phyloP scores from a whole-genome alignment of 805 yeast genomes.

The Cephaloascus albidus region DNA sequence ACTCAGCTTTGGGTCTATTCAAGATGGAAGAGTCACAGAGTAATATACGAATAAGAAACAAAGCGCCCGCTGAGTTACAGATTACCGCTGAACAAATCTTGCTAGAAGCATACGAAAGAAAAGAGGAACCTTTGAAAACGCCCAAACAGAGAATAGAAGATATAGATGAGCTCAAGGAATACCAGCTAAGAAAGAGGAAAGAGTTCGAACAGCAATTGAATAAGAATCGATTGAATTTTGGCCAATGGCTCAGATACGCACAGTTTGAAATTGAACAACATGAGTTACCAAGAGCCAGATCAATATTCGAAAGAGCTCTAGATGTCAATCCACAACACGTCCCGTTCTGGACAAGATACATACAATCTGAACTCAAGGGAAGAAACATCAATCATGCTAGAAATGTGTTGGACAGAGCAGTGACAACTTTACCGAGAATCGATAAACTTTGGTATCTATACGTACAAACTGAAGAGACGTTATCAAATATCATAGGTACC shows the following conservation, averaged over 20 bases:
- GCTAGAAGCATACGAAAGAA: conserved; percentile 48
- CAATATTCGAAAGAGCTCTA: conserved; percentile 81
- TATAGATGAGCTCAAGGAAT: conserved; percentile 70
- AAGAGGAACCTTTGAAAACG: conserved; percentile 24
- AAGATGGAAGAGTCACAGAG: background rate
- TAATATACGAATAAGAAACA: conserved; percentile 12
- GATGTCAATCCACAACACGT: conserved; percentile 67
- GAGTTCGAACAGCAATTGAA: conserved; percentile 86
- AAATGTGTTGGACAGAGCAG: conserved; percentile 73
- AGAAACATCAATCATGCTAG: conserved; percentile 82
- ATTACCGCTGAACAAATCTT: conserved; percentile 58
- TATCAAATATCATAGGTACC: conserved; percentile 54
- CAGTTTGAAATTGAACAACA: conserved; percentile 76
- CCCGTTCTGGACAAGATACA: conserved; percentile 80
- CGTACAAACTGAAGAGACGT: conserved; percentile 72
- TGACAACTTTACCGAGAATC: conserved; percentile 62
- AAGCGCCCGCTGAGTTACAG: conserved; percentile 40
- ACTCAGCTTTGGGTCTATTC: no score
- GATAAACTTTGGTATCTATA: conserved; percentile 85
- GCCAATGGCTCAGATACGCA: conserved; percentile 92
- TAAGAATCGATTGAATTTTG: conserved; percentile 69
- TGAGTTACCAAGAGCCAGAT: conserved; percentile 72
- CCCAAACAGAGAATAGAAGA: conserved; percentile 50
- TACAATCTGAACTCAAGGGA: conserved; percentile 64
- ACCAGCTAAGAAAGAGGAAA: conserved; percentile 65